Evolutionary conservation across 768 basidiomycete genomes (phyloP), one percentile per base, ranked within the genome.

Genomic region (Calocera viscosa): DNA sequence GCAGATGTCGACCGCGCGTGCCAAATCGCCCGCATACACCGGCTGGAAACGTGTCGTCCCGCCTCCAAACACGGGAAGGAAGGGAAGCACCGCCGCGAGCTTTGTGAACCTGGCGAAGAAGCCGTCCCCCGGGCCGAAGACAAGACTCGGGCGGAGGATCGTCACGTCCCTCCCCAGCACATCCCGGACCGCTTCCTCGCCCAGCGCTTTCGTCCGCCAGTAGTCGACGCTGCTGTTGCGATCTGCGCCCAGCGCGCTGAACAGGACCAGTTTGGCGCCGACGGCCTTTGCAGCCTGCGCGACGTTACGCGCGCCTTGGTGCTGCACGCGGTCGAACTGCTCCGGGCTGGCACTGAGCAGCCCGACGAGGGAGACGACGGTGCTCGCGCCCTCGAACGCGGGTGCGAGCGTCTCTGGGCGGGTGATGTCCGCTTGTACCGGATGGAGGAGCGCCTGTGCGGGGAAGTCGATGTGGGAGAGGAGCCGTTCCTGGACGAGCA

Each of bases 171-270:
- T 76, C 0, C 80, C 77, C 68, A 80, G 79, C 7, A 77, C 73
- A 1, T 74, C 70, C n/a, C 84, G 71, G 39, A 85, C 80, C 0
- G 82, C 80, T 63, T 76, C 71, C 74, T 90, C 88, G 7, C 82
- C 87, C 16, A 86, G 74, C 1, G 80, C 85, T 72, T 87, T 88
- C 24, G 86, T 86, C 65, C 81, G 81, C 43, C 71, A 75, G 71
- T 90, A 90, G 16, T 84, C 81, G 49, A 89, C 81, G 12, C 74
- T 69, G 67, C 86, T 88, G 12, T 76, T 69, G 1, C 77, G 70
- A 72, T 88, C 80, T n/a, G 87, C 86, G n/a, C 87, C 87, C 71
- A 90, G 87, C 26, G 88, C 86, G 69, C 86, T 87, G 71, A 91
- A 75, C 70, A 88, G 86, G 26, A 87, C 78, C 19, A 87, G 76